phyloP scores from a whole-genome alignment of 148 eudicot species.

The Salicornia ramosissima region DNA sequence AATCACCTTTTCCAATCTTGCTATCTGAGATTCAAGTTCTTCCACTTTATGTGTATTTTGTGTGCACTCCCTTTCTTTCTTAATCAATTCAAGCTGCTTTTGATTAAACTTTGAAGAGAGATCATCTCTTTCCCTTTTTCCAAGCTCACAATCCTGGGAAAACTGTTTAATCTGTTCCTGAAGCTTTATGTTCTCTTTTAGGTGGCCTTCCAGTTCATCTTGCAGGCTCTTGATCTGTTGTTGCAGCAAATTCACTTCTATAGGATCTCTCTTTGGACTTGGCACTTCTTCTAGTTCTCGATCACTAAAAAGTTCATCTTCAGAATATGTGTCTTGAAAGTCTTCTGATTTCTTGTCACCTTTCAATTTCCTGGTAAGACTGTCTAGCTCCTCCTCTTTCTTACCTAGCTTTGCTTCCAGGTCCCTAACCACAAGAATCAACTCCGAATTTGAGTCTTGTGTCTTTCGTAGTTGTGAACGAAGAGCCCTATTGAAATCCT shows the following conservation, averaged over 20 bases:
- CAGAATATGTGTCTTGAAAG: conserved; percentile 22
- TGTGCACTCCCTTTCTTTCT: conserved; percentile 56
- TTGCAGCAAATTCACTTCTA: conserved; percentile 37
- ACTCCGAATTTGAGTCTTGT: conserved; percentile 87
- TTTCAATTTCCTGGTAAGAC: conserved; percentile 38
- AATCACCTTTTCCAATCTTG: conserved; percentile 52
- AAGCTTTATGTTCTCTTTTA: conserved; percentile 46
- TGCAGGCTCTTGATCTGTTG: conserved; percentile 42
- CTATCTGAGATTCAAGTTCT: conserved; percentile 49
- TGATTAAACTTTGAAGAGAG: conserved; percentile 44
- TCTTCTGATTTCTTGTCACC: conserved; percentile 28
- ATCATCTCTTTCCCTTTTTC: conserved; percentile 53
- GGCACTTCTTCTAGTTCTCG: conserved; percentile 16
- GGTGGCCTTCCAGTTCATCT: conserved; percentile 50
- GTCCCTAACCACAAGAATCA: conserved; percentile 62
- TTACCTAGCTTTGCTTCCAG: conserved; percentile 57
- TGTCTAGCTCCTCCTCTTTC: conserved; percentile 47
- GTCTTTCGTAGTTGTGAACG: conserved; percentile 58
- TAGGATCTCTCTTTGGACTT: conserved; percentile 15
- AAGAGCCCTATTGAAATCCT: conserved; percentile 43
- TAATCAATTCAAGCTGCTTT: conserved; percentile 41
- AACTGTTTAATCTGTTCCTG: conserved; percentile 40
- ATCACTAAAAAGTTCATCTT: conserved; percentile 19
- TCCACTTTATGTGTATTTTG: conserved; percentile 41
- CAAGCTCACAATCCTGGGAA: conserved; percentile 39